Evolutionary conservation across 192 early-diverging fungal species (phyloP).

Genomic region (Dissophora ornata): DNA sequence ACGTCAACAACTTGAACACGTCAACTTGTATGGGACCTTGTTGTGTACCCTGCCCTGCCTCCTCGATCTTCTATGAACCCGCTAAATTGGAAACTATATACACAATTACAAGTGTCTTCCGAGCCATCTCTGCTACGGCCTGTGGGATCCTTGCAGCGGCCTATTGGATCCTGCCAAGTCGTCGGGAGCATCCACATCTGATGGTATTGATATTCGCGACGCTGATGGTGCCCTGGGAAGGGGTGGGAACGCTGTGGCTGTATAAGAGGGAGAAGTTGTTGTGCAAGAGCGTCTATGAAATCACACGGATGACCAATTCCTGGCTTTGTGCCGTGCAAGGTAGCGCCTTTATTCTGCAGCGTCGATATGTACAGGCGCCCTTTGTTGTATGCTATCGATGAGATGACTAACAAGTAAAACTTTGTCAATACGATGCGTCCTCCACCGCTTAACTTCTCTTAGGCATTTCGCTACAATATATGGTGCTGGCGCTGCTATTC

Average conservation of each 20-base stretch:
- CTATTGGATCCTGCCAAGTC: conserved; percentile 20
- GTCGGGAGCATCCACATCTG: conserved; percentile 30
- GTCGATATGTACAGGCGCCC: not conserved
- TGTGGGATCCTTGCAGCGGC: conserved; percentile 2
- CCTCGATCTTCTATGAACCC: conserved; percentile 27
- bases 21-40: conserved; percentile 15
- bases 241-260: conserved; percentile 21
- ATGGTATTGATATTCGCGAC: conserved; percentile 19
- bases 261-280: conserved; percentile 18
- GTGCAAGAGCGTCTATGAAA: conserved; percentile 31
- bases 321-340: conserved; percentile 52
- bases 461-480: conserved; percentile 28
- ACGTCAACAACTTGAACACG: conserved; percentile 6
- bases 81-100: conserved; percentile 17
- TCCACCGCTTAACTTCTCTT: not conserved
- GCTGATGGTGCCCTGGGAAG: conserved; percentile 22
- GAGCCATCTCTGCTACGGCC: conserved; percentile 16
- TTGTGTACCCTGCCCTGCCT: conserved; percentile 41
- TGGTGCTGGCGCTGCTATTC: conserved; percentile 20
- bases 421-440: not conserved
- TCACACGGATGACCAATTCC: conserved; percentile 29
- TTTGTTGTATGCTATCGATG: too few relatives aligned
- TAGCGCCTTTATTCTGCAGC: not conserved
- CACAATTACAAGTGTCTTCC: conserved; percentile 20
- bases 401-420: too few relatives aligned